A percentile compares a stretch with the other conserved stretches of the same genome.
phyloP scores from a whole-genome alignment of 2,329 filamentous ascomycete genomes.

The Blastomyces gilchristii region DNA sequence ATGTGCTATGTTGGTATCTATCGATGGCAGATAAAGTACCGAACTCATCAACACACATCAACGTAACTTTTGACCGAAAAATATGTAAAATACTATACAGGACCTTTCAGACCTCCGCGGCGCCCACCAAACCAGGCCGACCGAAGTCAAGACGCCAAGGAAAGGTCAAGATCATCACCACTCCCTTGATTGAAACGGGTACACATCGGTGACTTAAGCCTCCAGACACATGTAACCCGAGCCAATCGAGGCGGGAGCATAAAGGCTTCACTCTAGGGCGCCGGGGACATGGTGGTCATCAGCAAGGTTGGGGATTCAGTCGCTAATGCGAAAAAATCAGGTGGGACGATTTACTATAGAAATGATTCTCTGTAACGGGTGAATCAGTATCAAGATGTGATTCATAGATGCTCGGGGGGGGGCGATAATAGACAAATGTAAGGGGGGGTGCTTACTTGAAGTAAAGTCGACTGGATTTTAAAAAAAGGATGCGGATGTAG shows the following conservation, averaged over 20 bases:
- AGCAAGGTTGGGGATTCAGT: conserved; percentile 86
- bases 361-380: conserved; percentile 63
- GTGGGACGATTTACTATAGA: conserved; percentile 92
- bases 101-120: conserved; percentile 84
- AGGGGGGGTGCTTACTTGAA: conserved; percentile 14
- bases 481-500: neutral
- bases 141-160: conserved; percentile 61
- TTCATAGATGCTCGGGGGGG: neutral
- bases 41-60: too few species aligned
- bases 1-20: too few species aligned
- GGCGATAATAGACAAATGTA: neutral
- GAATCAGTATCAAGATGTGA: conserved; percentile 11
- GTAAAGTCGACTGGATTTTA: conserved; percentile 15
- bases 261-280: conserved; percentile 76
- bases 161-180: conserved; percentile 91
- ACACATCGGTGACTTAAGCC: conserved; percentile 30
- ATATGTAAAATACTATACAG: conserved; percentile 45
- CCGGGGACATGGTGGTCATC: conserved; percentile 80
- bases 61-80: too few species aligned
- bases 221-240: conserved; percentile 16
- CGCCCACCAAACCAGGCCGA: conserved; percentile 67
- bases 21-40: too few species aligned
- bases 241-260: conserved; percentile 37
- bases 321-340: conserved; percentile 87
- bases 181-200: conserved; percentile 58